phyloP scores from a whole-genome alignment of 2,329 filamentous ascomycete genomes.

The Apiospora phragmitis region DNA sequence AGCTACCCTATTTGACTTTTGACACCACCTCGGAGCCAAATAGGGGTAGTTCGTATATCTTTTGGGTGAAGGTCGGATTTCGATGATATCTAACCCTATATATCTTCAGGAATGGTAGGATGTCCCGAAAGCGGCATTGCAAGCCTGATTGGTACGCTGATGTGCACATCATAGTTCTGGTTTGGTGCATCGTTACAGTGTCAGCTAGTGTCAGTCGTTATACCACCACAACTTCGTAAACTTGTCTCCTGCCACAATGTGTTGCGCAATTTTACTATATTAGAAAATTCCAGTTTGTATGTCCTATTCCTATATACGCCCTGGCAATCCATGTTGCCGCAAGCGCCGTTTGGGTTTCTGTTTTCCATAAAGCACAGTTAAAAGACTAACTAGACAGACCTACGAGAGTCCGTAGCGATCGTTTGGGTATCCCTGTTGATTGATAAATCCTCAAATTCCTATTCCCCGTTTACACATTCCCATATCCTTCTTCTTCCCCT shows the following conservation, averaged over 20 bases:
- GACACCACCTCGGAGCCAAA: too few species aligned
- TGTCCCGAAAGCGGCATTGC: too few species aligned
- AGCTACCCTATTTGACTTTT: too few species aligned
- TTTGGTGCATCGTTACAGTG: too few species aligned
- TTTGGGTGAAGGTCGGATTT: too few species aligned
- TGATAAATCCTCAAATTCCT: neutral
- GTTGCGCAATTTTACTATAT: neutral
- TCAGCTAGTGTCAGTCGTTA: neutral
- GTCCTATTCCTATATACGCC: neutral
- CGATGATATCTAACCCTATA: too few species aligned
- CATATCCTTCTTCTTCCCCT: neutral
- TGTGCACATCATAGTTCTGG: too few species aligned
- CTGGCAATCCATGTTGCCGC: neutral
- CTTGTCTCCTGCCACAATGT: neutral
- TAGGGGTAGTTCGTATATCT: too few species aligned
- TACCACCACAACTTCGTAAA: neutral
- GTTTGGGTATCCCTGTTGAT: conserved; percentile 4
- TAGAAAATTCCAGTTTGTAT: neutral
- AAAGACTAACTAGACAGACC: neutral
- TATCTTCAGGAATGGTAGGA: too few species aligned
- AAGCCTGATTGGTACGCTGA: too few species aligned
- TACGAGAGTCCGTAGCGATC: neutral
- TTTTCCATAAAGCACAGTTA: neutral
- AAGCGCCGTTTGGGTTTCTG: neutral
- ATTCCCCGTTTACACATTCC: neutral